Evolutionary conservation across 345 rosid genomes (phyloP), one percentile per base, ranked within the genome.

Genomic region (Pelargonium nanum): DNA sequence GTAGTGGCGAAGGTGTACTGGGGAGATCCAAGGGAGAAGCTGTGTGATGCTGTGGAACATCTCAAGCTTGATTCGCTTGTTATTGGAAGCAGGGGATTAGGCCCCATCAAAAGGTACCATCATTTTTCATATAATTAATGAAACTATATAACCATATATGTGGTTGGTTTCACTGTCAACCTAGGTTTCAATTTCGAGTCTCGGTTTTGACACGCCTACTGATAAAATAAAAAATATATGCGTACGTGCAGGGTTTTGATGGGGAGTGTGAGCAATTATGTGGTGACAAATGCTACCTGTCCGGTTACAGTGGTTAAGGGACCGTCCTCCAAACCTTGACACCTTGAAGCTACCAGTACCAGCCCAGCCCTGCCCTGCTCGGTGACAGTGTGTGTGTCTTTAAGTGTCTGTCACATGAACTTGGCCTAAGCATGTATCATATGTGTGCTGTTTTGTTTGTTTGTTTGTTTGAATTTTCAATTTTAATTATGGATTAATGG

Each of bases 221-320:
- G 4, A 48, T 2, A 15, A 50, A 50, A 50, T 2, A 12, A 5
- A 15, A 15, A 9, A 7, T 16, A 50, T 16, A 12, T 9, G 53
- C 53, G 19, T 50, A 15, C 19, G 16, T 15, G 34, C 80, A 88
- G 96, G 84, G 70, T 83, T 28, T 63, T 88, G 72, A 80, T 88
- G 32, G 96, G 93, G 2, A 88, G 96, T 68, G 93, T 88, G 25
- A 85, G 88, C 86, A 74, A 78, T 56, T 69, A 83, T 64, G 89
- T 85, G 75, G 83, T 88, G 75, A 65, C 78, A 44, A 77, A 79
- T 67, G 90, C 93, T 44, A 55, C 86, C 52, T 85, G 96, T 51
- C 92, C 96, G 15, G 92, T 88, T 23, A 85, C 93, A 16, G 87
- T 88, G 61, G 92, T 85, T 19, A 88, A 85, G 66, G 82, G 68